phyloP scores from a whole-genome alignment of 2,329 filamentous ascomycete species.

The Xenoacremonium recifei region DNA sequence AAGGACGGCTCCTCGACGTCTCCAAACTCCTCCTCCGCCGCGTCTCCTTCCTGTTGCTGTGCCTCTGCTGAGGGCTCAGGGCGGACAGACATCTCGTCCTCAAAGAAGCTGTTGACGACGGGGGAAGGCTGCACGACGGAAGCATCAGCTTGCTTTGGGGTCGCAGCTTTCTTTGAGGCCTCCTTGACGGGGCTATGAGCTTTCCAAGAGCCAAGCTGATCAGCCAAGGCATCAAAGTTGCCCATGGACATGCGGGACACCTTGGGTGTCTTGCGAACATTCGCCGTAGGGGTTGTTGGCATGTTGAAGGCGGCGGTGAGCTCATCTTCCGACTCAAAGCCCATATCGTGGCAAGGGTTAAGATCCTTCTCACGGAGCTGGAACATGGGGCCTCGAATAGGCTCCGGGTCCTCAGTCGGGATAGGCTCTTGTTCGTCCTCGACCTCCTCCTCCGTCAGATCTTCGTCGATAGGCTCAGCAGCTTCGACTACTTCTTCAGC shows the following conservation, averaged over 20 bases:
- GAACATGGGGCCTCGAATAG: conserved; percentile 25
- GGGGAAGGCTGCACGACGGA: conserved; percentile 34
- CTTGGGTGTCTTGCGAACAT: conserved; percentile 21
- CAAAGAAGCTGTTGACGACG: conserved; percentile 53
- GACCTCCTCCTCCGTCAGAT: conserved; percentile 3
- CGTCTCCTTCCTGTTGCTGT: neutral
- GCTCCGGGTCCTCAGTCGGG: conserved; percentile 12
- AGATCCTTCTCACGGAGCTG: conserved; percentile 49
- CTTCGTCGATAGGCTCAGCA: conserved; percentile 23
- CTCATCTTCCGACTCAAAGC: conserved; percentile 59
- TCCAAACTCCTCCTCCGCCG: neutral
- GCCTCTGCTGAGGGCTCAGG: conserved; percentile 17
- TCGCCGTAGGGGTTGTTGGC: conserved; percentile 43
- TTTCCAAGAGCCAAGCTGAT: conserved; percentile 62
- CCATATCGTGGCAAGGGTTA: conserved; percentile 39
- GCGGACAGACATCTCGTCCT: conserved; percentile 55
- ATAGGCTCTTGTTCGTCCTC: conserved; percentile 12
- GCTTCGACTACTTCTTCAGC: conserved; percentile 16
- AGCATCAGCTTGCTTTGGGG: conserved; percentile 5
- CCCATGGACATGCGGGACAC: conserved; percentile 30
- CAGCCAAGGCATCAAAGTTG: conserved; percentile 64
- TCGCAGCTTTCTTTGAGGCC: conserved; percentile 33
- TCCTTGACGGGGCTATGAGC: conserved; percentile 51
- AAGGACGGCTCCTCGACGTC: conserved; percentile 31
- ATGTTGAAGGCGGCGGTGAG: conserved; percentile 28